phyloP scores from a whole-genome alignment of 75 land plant species.

The Sequoiadendron giganteum region DNA sequence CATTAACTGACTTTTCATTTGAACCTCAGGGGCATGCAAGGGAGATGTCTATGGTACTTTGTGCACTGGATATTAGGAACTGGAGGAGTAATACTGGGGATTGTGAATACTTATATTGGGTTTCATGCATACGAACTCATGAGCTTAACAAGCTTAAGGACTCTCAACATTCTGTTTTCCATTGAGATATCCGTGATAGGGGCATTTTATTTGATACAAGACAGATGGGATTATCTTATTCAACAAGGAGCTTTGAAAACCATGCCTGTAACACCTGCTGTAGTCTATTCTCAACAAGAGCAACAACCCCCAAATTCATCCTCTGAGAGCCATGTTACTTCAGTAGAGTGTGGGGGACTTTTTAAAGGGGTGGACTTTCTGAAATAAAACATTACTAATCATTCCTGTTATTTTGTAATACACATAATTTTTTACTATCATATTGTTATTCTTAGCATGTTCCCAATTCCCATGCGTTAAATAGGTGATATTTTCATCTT shows the following conservation, averaged over 20 bases:
- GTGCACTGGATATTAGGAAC: slow-evolving; percentile 82
- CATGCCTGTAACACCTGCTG: slow-evolving; percentile 22
- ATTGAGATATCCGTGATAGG: slow-evolving; percentile 53
- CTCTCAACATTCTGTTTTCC: slow-evolving; percentile 60
- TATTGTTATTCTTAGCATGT: neutral
- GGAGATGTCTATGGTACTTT: slow-evolving; percentile 69
- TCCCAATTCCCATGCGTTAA: neutral
- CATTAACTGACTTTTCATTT: neutral
- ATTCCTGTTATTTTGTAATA: neutral
- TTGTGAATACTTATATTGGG: slow-evolving; percentile 72
- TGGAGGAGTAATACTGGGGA: slow-evolving; percentile 44
- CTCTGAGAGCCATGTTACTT: slow-evolving; percentile 7
- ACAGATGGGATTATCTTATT: slow-evolving; percentile 65
- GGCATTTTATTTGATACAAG: slow-evolving; percentile 73
- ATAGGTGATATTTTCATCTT: neutral
- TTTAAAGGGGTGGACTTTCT: neutral
- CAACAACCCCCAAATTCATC: neutral
- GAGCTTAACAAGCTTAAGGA: slow-evolving; percentile 35
- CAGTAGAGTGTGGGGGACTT: neutral
- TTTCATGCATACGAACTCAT: slow-evolving; percentile 53
- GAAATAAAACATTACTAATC: neutral
- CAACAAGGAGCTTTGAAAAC: slow-evolving; percentile 43
- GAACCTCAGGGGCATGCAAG: slow-evolving; percentile 54
- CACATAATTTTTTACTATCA: neutral
- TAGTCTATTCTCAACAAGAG: slow-evolving; percentile 6